Base-by-base conservation (phyloP, 2,329 filamentous ascomycete species). In the Microcyclospora tardicrescens region DNA sequence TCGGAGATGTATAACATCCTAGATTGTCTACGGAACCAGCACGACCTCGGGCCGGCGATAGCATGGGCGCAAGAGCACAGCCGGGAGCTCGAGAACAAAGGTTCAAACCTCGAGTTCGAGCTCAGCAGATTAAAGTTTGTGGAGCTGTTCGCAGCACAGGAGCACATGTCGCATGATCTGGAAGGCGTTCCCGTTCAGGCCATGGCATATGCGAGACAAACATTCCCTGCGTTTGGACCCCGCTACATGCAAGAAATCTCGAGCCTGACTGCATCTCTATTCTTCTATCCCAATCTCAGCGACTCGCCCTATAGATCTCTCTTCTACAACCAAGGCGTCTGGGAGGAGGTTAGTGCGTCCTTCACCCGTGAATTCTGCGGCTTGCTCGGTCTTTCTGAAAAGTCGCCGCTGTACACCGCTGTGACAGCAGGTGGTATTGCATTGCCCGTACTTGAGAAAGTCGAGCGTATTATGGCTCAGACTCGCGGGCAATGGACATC, bases 401-500 rank as follows among this genome's bases (percentile, higher is more conserved):
- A 93, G 54, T 94, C 85, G 1, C 91, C 91, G 0, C 76, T 98
- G 10, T 95, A 94, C 59, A 78, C 95, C 19, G 87, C 91, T 35
- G 81, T 83, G 2, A 96, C 89, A 10, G 91, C 91, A 1, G 91
- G 91, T 34, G 80, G 85, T 9, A 91, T 98, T 36, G 89, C 91
- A 0, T 69, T 98, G 0, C 91, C 91, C 0, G 84, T 81, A 11
- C 70, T 96, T 3, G 71, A 93, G 50, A 98, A 96, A 61, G 79
- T 93, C 55, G 84, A 85, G 42, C 77, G 73, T 2, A 87, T 91
- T 55, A 87, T 93, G 69, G 82, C 82, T 52, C 79, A 85, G 51
- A 87, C 89, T 61, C 79, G 84, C 45, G 93, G 89, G 0, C 87
- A 93, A 61, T 98, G 91, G 91, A 95, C 87, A 1, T 87, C 84